A percentile compares a stretch with the other conserved stretches of the same genome.
phyloP scores from a whole-genome alignment of 192 early-diverging fungal genomes.

The Coemansia sp. region DNA sequence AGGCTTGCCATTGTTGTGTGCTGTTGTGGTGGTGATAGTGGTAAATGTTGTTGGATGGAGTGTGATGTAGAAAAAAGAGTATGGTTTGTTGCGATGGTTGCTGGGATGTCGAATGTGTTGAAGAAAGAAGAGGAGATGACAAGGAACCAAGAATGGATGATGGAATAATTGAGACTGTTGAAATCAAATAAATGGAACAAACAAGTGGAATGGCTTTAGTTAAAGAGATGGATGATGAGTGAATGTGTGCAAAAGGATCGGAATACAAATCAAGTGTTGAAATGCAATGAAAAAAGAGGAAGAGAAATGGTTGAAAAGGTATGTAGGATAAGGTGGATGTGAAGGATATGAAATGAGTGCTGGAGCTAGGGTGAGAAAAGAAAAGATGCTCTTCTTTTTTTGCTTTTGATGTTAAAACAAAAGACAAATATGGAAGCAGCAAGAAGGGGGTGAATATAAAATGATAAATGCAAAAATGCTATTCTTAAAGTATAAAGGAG shows the following conservation, averaged over 20 bases:
- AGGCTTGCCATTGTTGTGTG: constrained; percentile 44
- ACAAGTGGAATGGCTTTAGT: not conserved
- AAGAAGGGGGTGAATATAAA: constrained; percentile 5
- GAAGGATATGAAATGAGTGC: not conserved
- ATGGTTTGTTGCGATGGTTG: not conserved
- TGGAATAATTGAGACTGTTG: constrained; percentile 3
- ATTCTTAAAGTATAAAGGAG: constrained; percentile 8
- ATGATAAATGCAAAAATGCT: constrained; percentile 16
- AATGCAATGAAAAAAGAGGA: not conserved
- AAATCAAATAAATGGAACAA: not conserved
- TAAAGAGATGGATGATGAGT: constrained; percentile 2
- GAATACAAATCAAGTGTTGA: constrained; percentile 1
- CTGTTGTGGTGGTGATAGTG: not conserved
- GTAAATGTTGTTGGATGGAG: constrained; percentile 13
- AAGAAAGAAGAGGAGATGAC: not conserved
- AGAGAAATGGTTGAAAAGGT: not conserved
- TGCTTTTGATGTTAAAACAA: not conserved
- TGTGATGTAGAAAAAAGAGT: not conserved
- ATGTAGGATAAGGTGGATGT: not conserved
- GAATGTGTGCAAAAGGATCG: not conserved
- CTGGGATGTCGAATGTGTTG: not conserved
- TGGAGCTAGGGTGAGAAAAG: not conserved
- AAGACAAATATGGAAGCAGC: not conserved
- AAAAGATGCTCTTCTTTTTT: not conserved
- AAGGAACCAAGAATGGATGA: constrained; percentile 5